Conservation (phyloP, 805 yeast genomes). For the Cyberlindnera maritima region DNA sequence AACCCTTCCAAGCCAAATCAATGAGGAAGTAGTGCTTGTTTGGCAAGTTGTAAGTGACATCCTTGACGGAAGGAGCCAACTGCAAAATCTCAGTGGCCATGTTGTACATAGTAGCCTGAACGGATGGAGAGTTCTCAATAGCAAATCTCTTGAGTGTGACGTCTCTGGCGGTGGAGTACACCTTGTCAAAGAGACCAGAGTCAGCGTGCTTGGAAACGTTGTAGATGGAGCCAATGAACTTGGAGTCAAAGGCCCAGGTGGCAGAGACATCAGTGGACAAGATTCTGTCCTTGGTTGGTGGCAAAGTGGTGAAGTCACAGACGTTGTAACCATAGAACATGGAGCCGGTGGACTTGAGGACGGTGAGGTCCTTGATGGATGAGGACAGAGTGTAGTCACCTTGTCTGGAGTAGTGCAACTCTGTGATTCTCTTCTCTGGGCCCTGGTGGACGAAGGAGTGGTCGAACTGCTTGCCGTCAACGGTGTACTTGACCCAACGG, state of each 20-base stretch:
- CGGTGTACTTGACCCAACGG: slow-evolving; percentile 76
- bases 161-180: slow-evolving; percentile 59
- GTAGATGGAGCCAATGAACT: slow-evolving; percentile 47
- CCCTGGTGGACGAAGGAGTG: slow-evolving; percentile 89
- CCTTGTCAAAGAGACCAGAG: slow-evolving; percentile 60
- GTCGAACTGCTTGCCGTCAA: slow-evolving; percentile 71
- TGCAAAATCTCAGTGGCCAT: slow-evolving; percentile 75
- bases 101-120: slow-evolving; percentile 95
- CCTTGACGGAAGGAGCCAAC: slow-evolving; percentile 51
- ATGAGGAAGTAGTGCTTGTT: slow-evolving; percentile 87
- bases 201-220: slow-evolving; percentile 51
- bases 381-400: slow-evolving; percentile 62
- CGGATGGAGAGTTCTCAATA: slow-evolving; percentile 85
- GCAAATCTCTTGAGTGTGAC: slow-evolving; percentile 79
- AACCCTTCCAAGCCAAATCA: slow-evolving; percentile 82
- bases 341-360: slow-evolving; percentile 87
- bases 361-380: slow-evolving; percentile 74
- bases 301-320: slow-evolving; percentile 86
- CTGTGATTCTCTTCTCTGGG: slow-evolving; percentile 69
- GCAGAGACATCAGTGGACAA: slow-evolving; percentile 84
- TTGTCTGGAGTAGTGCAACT: slow-evolving; percentile 46
- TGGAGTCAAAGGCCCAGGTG: slow-evolving; percentile 60
- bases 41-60: slow-evolving; percentile 76
- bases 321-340: slow-evolving; percentile 85
- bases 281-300: slow-evolving; percentile 81